Evolutionary conservation across 129 eudicot genomes (phyloP).

Genomic region (Ambrosia artemisiifolia): DNA sequence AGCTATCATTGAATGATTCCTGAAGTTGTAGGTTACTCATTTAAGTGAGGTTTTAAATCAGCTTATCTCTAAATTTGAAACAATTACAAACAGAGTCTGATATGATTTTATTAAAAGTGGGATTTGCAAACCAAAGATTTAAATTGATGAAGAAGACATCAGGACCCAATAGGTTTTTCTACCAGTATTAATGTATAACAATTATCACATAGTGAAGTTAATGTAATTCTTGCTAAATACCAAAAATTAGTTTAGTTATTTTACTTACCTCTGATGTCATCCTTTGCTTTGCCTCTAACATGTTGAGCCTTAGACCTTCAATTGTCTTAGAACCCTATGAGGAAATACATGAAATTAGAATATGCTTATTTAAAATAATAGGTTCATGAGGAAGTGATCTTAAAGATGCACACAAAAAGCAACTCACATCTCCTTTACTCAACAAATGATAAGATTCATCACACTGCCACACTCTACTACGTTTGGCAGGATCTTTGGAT

Average conservation of each 20-base stretch:
- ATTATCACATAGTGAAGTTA: no score
- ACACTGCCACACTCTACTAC: not conserved
- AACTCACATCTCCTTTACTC: conserved; percentile 26
- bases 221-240: no score
- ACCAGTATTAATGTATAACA: no score
- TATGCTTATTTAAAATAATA: not conserved
- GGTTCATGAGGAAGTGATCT: not conserved
- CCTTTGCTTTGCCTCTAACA: not conserved
- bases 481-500: conserved; percentile 9
- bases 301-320: conserved; percentile 31
- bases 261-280: not conserved
- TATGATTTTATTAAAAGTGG: no score
- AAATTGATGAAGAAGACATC: no score
- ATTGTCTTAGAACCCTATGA: conserved; percentile 28
- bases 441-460: conserved; percentile 10
- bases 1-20: no score
- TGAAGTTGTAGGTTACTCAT: no score
- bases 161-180: no score
- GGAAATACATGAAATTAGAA: not conserved
- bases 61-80: no score
- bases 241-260: not conserved
- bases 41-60: no score
- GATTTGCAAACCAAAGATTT: no score
- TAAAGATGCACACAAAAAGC: not conserved
- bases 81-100: no score